A percentile compares a stretch with the other conserved stretches of the same genome.
Conservation (phyloP, 176 grass and related monocot species). For the Olyra latifolia region DNA sequence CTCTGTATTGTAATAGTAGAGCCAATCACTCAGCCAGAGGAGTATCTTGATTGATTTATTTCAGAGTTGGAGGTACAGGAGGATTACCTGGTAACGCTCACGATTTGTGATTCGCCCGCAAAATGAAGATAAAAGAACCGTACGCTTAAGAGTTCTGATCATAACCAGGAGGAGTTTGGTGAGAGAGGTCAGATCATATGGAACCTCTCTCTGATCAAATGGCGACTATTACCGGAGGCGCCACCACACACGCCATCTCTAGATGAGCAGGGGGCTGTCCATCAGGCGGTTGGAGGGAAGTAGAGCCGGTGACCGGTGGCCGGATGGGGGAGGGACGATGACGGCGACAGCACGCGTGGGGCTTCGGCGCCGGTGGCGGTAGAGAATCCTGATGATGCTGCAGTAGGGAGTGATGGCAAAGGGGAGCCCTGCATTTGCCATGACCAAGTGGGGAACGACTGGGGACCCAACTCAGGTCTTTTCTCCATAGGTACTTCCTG, state of each 20-base stretch:
- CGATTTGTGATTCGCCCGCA: neutral
- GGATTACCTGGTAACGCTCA: constrained; percentile 5
- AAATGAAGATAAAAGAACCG: constrained; percentile 19
- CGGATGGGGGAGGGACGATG: neutral
- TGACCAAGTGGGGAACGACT: constrained; percentile 38
- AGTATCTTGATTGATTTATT: constrained; percentile 28
- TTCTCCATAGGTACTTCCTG: constrained; percentile 59
- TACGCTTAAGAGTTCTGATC: constrained; percentile 13
- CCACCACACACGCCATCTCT: neutral
- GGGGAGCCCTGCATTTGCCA: constrained; percentile 59
- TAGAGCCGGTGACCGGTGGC: constrained; percentile 1
- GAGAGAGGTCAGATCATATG: neutral
- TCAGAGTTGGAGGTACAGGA: neutral
- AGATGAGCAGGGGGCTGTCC: neutral
- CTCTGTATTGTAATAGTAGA: neutral
- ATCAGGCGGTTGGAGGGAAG: constrained; percentile 31
- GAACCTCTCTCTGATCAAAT: neutral
- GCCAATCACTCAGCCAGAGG: neutral
- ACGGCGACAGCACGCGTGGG: neutral
- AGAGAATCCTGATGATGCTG: constrained; percentile 99
- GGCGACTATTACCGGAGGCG: neutral
- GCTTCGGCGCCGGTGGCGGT: constrained; percentile 4
- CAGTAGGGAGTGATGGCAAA: constrained; percentile 55
- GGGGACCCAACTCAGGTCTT: constrained; percentile 33
- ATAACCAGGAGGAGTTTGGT: constrained; percentile 12